Conservation (phyloP, 805 yeast genomes). For the Candida xyloterini region DNA sequence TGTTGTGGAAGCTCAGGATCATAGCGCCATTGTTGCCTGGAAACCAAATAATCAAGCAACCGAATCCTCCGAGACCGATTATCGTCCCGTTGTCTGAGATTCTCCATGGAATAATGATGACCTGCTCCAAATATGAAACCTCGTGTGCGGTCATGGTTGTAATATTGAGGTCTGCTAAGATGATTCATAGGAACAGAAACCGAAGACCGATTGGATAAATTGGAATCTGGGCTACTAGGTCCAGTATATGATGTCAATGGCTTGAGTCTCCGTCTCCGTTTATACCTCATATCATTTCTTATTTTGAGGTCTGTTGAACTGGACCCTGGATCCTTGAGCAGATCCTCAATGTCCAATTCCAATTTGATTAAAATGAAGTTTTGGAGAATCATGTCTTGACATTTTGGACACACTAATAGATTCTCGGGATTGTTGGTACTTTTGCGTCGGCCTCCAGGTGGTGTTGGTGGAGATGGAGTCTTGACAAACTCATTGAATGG, state of each 20-base stretch:
- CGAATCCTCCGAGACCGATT: conserved; percentile 21
- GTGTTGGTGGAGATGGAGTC: conserved; percentile 35
- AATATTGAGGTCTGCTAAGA: conserved; percentile 12
- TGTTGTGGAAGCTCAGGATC: conserved; percentile 17
- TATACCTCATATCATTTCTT: conserved; percentile 30
- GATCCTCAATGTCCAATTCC: conserved; percentile 30
- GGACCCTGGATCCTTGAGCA: conserved; percentile 19
- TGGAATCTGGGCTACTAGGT: conserved; percentile 4
- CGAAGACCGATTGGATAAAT: neutral
- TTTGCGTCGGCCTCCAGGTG: conserved; percentile 28
- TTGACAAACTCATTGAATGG: conserved; percentile 34
- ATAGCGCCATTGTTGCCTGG: conserved; percentile 21
- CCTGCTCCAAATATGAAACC: conserved; percentile 20
- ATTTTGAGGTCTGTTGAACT: conserved; percentile 17
- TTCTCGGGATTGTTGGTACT: conserved; percentile 33
- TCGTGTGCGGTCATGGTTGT: conserved; percentile 16
- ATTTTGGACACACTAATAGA: conserved; percentile 29
- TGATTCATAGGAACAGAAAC: conserved; percentile 1
- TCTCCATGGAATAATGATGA: conserved; percentile 16
- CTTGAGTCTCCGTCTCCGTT: conserved; percentile 28
- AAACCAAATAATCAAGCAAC: conserved; percentile 20
- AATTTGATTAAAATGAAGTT: conserved; percentile 31
- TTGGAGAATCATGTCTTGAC: conserved; percentile 29
- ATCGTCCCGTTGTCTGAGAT: conserved; percentile 16
- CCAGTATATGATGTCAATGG: conserved; percentile 12